Conservation (phyloP, 176 grass and related monocot species). For the Luzula sylvatica region DNA sequence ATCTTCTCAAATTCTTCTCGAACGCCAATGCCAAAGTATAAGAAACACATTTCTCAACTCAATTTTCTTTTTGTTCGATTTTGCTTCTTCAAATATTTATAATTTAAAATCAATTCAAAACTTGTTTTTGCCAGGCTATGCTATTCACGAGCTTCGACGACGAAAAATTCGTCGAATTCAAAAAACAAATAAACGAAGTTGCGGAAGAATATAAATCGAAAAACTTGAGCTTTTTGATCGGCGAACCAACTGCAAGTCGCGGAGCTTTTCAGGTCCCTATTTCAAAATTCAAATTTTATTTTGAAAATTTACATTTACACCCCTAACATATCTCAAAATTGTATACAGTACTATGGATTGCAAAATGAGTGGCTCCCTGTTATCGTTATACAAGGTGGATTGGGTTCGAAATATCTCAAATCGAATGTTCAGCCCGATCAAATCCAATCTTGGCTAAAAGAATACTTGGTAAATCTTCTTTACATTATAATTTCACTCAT, state of each 20-base stretch:
- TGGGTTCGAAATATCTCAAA: conserved; percentile 55
- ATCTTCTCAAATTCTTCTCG: conserved; percentile 60
- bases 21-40: conserved; percentile 58
- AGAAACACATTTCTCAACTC: conserved; percentile 1
- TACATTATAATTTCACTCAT: not conserved
- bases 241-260: conserved; percentile 44
- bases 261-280: conserved; percentile 56
- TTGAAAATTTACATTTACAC: not conserved
- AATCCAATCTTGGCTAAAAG: conserved; percentile 58
- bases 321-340: no score
- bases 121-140: conserved; percentile 54
- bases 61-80: conserved; percentile 22
- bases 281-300: conserved; percentile 10
- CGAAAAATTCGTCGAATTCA: conserved; percentile 44
- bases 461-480: conserved; percentile 50
- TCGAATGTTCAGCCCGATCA: conserved; percentile 64
- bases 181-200: conserved; percentile 44
- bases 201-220: conserved; percentile 51
- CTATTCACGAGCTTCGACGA: conserved; percentile 66
- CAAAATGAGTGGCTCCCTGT: conserved; percentile 53
- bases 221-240: conserved; percentile 84
- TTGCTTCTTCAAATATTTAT: not conserved
- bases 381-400: conserved; percentile 44
- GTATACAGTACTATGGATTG: conserved; percentile 81
- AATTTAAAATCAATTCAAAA: not conserved